Evolutionary conservation across 192 early-diverging fungal genomes (phyloP), one percentile per base, ranked within the genome.

Genomic region (Rhizophagus sp.): DNA sequence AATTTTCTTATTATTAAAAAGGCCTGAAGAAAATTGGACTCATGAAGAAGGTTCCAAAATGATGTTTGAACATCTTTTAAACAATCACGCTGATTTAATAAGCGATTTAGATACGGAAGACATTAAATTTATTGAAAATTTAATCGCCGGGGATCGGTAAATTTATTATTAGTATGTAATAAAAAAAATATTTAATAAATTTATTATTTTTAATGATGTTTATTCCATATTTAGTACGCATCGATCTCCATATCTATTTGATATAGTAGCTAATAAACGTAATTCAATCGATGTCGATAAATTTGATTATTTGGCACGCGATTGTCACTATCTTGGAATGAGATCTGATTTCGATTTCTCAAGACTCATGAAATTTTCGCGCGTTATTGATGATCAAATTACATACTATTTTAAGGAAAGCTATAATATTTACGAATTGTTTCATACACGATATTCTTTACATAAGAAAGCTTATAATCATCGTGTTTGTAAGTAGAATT

Each of bases 211-310:
- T 8, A 9, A 41, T 41, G 5, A 41, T 41, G 8, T 30, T 22
- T 34, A 61, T 19, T 2, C 4, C 44, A 41, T 47, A 47, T 47
- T 47, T 52, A 65, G 19, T 17, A 27, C 27, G 61, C 80, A 78
- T 27, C 81, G 82, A 19, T 83, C 88, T 68, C 86, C 80, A 66
- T 99, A 95, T 80, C 76, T 99, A 66, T 99, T 96, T 88, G 96
- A 99, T 82, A 98, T 99, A 82, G 97, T 99, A 0, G 93, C 96
- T 64, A 99, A 99, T 89, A 94, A 97, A 83, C 88, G 93, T 49
- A 99, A 97, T 82, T 92, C 91, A 30, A 86, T 99, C n/a, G 97
- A 99, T 81, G 97, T 98, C 6, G 97, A 99, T 84, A 97, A 97
- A 84, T 96, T 97, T 75, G 91, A 92, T 82, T 94, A 93, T 76